These are phyloP conservation scores for Mycena crocata DNA, from an alignment of 768 basidiomycete genomes.

Conservation along the genomic window DNA sequence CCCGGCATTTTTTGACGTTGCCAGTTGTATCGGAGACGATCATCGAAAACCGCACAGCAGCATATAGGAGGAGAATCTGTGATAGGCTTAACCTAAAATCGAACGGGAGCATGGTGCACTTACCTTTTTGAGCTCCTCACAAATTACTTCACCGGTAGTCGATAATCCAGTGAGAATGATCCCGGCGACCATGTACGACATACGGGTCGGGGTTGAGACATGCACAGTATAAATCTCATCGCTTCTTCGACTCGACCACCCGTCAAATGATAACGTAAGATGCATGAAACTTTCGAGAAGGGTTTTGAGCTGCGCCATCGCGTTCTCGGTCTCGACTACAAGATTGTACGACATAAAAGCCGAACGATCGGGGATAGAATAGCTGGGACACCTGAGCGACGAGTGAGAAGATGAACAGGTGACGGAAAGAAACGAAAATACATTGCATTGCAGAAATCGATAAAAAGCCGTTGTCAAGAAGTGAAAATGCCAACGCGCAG, in stretches of 20 bases:
- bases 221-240: slow-evolving; percentile 28
- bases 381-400: slow-evolving; percentile 15
- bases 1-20: slow-evolving; percentile 30
- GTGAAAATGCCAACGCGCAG: slow-evolving; percentile 22
- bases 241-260: slow-evolving; percentile 17
- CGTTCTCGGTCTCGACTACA: slow-evolving; percentile 6
- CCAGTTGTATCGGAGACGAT: slow-evolving; percentile 33
- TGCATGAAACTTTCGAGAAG: slow-evolving; percentile 9
- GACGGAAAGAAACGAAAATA: neutral
- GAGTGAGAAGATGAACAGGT: neutral
- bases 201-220: slow-evolving; percentile 19
- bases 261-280: slow-evolving; percentile 25
- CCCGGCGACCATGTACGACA: slow-evolving; percentile 17
- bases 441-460: slow-evolving; percentile 22
- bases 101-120: neutral
- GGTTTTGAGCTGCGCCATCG: neutral
- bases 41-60: slow-evolving; percentile 22
- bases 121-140: neutral
- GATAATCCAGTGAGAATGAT: slow-evolving; percentile 18
- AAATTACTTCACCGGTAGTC: slow-evolving; percentile 5
- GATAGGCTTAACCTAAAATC: neutral
- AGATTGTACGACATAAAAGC: slow-evolving; percentile 17
- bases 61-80: slow-evolving; percentile 21
- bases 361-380: slow-evolving; percentile 15
- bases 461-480: slow-evolving; percentile 27